phyloP scores from a whole-genome alignment of 2,329 filamentous ascomycete species.

The Claviceps paspali region DNA sequence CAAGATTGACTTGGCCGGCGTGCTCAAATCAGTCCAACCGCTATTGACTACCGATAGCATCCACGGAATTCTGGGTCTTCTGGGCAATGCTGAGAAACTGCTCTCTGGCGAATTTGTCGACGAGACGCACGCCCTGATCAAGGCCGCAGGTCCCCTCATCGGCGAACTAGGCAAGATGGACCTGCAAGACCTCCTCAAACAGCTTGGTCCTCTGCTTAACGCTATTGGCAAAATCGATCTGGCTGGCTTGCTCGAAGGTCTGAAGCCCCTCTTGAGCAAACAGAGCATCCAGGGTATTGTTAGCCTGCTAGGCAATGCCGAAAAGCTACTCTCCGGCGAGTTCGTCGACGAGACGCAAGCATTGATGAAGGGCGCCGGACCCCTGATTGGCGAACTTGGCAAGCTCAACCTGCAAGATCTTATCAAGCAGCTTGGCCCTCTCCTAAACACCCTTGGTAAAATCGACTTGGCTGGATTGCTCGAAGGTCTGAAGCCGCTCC shows the following conservation, averaged over 20 bases:
- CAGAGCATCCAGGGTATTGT: constrained; percentile 15
- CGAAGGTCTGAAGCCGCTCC: constrained; percentile 13
- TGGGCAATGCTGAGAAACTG: constrained; percentile 15
- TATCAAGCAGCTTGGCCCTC: constrained; percentile 15
- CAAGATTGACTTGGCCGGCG: constrained; percentile 17
- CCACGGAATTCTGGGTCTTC: constrained; percentile 17
- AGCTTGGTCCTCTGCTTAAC: constrained; percentile 12
- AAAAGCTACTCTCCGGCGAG: constrained; percentile 12
- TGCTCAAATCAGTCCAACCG: constrained; percentile 14
- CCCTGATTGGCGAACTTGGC: constrained; percentile 6
- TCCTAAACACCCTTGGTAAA: constrained; percentile 5
- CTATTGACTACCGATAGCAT: constrained; percentile 15
- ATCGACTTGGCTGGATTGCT: constrained; percentile 9
- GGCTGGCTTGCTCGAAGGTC: constrained; percentile 10
- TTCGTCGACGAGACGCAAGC: constrained; percentile 15
- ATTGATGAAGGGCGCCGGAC: constrained; percentile 4
- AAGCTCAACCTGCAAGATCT: constrained; percentile 12
- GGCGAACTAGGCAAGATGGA: constrained; percentile 9
- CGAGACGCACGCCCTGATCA: constrained; percentile 11
- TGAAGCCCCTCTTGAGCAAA: constrained; percentile 14
- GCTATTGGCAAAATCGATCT: constrained; percentile 5
- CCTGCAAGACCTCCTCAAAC: constrained; percentile 13
- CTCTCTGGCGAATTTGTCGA: constrained; percentile 15
- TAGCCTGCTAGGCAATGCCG: constrained; percentile 16
- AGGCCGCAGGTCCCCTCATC: constrained; percentile 1